These are phyloP conservation scores for Leccinum brunneo-olivaceum DNA, from an alignment of 1,284 basidiomycete genomes.

Conservation along the genomic window DNA sequence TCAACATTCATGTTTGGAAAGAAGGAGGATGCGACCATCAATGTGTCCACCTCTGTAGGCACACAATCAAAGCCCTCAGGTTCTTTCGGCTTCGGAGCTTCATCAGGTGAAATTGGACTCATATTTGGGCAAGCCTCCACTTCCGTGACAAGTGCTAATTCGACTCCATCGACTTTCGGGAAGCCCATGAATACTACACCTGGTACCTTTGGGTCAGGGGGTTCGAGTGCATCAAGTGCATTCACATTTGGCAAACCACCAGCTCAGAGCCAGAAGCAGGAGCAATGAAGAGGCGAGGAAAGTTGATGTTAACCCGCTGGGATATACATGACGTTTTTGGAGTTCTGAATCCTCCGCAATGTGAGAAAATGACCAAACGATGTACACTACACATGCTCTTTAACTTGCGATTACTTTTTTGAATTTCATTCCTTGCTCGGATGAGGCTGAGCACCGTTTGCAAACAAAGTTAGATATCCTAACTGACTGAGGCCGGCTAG, in stretches of 20 bases:
- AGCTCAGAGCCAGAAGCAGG: conserved; percentile 30
- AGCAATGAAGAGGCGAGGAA: conserved; percentile 16
- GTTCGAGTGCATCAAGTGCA: conserved; percentile 11
- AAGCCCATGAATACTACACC: conserved; percentile 19
- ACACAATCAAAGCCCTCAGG: conserved; percentile 11
- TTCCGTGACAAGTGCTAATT: conserved; percentile 4
- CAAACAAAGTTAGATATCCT: no score
- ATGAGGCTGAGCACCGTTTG: no score
- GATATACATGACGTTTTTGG: not conserved
- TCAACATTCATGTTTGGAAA: conserved; percentile 19
- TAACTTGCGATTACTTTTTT: conserved; percentile 4
- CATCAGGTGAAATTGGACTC: conserved; percentile 7
- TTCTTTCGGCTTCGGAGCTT: conserved; percentile 18
- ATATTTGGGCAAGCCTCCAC: conserved; percentile 13
- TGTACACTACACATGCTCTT: conserved; percentile 18
- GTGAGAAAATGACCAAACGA: conserved; percentile 1
- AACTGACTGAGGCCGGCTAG: conserved; percentile 18
- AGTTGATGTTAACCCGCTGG: not conserved
- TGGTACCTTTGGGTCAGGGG: conserved; percentile 29
- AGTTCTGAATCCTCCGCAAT: not conserved
- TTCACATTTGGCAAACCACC: conserved; percentile 24
- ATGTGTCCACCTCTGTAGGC: conserved; percentile 6
- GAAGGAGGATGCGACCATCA: conserved; percentile 15
- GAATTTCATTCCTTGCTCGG: no score
- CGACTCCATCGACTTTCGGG: conserved; percentile 17